Conservation (phyloP, 805 yeast species). For the Candida suzukii region DNA sequence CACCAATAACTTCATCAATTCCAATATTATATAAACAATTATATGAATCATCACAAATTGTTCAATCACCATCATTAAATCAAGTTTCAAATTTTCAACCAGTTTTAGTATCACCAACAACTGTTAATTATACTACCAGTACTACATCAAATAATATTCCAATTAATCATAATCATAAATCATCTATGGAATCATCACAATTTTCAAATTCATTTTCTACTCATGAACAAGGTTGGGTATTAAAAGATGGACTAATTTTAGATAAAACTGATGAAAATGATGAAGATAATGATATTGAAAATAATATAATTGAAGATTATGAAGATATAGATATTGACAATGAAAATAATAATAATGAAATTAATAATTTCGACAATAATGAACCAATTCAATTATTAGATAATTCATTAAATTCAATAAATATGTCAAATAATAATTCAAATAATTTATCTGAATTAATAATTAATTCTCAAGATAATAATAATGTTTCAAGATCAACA, state of each 20-base stretch:
- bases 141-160: background rate
- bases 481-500: background rate
- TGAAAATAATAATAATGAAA: too few species aligned
- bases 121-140: background rate
- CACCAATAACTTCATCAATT: background rate
- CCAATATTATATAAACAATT: background rate
- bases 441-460: background rate
- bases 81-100: background rate
- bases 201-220: background rate
- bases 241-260: slow-evolving; percentile 1
- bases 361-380: too few species aligned
- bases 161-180: background rate
- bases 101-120: background rate
- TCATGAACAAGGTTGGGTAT: background rate
- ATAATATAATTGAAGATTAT: background rate
- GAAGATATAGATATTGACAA: too few species aligned
- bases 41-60: background rate
- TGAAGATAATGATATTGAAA: background rate
- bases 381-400: too few species aligned
- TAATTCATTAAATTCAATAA: too few species aligned
- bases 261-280: background rate
- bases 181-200: background rate
- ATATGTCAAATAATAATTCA: background rate
- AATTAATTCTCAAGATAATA: background rate
- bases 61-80: background rate